Conservation (phyloP, 2,329 filamentous ascomycete species). For the Alternaria infectoria region DNA sequence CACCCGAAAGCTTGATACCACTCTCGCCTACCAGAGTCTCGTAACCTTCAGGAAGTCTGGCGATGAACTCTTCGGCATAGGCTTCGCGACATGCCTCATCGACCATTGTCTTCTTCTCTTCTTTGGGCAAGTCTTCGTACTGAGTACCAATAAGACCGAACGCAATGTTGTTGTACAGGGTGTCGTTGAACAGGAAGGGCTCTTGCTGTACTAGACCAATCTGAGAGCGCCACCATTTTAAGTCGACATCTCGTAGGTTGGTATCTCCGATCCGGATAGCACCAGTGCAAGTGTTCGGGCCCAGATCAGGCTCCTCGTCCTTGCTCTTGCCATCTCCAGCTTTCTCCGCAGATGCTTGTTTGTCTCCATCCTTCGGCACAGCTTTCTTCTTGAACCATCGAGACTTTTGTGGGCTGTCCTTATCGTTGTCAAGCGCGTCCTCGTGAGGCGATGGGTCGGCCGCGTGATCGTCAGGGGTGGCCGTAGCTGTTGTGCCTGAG, state of each 20-base stretch:
- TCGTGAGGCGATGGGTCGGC: background rate
- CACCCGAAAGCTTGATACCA: constrained; percentile 80
- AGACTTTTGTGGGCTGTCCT: constrained; percentile 20
- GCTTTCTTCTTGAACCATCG: constrained; percentile 21
- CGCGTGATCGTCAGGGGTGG: no score
- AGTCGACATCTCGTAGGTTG: constrained; percentile 39
- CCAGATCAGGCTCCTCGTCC: constrained; percentile 24
- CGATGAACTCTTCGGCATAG: constrained; percentile 48
- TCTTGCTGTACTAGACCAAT: constrained; percentile 54
- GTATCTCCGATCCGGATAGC: constrained; percentile 35
- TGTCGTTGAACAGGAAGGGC: constrained; percentile 51
- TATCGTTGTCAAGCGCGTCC: background rate
- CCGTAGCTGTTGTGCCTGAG: constrained; percentile 31
- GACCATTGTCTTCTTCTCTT: constrained; percentile 63
- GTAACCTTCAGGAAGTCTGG: constrained; percentile 63
- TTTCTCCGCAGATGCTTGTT: background rate
- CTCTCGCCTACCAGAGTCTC: constrained; percentile 77
- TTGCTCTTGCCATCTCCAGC: constrained; percentile 11
- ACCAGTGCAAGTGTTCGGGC: constrained; percentile 44
- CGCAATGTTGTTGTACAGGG: constrained; percentile 49
- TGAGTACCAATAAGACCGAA: constrained; percentile 47
- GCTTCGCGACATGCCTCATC: constrained; percentile 48
- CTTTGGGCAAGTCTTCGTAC: constrained; percentile 61
- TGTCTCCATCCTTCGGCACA: background rate
- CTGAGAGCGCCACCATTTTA: constrained; percentile 55